A percentile compares a stretch with the other conserved stretches of the same genome.
phyloP scores from a whole-genome alignment of 768 basidiomycete species.

The Podaxis sp. region DNA sequence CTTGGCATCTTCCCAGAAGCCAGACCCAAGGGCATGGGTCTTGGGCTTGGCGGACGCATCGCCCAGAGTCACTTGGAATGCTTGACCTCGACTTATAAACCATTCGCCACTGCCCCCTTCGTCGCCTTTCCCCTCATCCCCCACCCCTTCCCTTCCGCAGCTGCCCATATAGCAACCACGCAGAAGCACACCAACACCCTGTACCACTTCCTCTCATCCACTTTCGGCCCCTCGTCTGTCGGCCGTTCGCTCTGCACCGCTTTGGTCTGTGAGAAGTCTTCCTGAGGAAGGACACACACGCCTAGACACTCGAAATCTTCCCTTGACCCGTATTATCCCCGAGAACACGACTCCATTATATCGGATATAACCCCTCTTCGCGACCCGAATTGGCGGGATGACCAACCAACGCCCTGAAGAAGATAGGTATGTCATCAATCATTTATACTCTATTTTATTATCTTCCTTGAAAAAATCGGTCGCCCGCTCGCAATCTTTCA shows the following conservation, averaged over 20 bases:
- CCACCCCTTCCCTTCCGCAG: neutral
- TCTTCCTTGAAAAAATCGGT: neutral
- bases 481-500: neutral
- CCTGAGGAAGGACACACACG: neutral
- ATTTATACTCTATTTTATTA: neutral
- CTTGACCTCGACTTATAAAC: constrained; percentile 8
- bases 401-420: neutral
- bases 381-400: neutral
- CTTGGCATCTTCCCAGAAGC: constrained; percentile 13
- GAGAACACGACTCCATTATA: neutral
- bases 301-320: neutral
- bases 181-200: neutral
- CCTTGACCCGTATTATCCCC: neutral
- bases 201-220: neutral
- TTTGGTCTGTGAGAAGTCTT: neutral
- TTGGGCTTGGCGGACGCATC: constrained; percentile 9
- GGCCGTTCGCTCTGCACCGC: neutral
- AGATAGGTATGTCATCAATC: neutral
- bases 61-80: constrained; percentile 12
- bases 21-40: constrained; percentile 11
- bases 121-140: neutral
- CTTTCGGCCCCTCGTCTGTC: neutral
- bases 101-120: neutral
- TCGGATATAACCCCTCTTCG: neutral
- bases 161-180: neutral